These are phyloP conservation scores for Gossypium longicalyx DNA, from an alignment of 345 rosid species.

Conservation along the genomic window DNA sequence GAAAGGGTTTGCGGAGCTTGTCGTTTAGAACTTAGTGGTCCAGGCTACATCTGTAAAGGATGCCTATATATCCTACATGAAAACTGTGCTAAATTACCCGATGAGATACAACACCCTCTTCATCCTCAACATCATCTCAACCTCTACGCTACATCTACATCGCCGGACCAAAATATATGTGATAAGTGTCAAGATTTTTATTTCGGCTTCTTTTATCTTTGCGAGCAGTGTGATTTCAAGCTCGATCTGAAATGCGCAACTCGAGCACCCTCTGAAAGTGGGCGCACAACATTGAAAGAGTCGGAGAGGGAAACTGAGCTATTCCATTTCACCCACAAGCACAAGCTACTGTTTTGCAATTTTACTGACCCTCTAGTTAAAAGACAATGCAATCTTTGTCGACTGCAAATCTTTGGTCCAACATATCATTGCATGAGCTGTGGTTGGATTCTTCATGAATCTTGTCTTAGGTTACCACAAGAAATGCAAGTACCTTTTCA, in stretches of 20 bases:
- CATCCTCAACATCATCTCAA: slow-evolving; percentile 3
- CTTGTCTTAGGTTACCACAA: not conserved
- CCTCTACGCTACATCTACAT: not conserved
- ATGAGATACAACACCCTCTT: slow-evolving; percentile 7
- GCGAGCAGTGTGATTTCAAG: not conserved
- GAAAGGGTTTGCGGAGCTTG: not conserved
- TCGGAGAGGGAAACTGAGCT: not conserved
- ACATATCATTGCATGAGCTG: not conserved
- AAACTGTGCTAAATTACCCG: not conserved
- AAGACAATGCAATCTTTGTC: not conserved
- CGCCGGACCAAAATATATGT: not conserved
- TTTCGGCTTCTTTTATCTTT: not conserved
- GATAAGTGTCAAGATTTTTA: not conserved
- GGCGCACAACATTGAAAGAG: not conserved
- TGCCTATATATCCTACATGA: slow-evolving; percentile 8
- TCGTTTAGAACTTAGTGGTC: not conserved
- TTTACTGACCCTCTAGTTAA: not conserved
- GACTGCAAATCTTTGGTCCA: not conserved
- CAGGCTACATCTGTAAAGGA: not conserved
- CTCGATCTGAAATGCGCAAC: slow-evolving; percentile 1
- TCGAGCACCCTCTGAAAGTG: not conserved
- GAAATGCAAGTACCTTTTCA: not conserved
- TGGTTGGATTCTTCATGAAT: slow-evolving; percentile 1
- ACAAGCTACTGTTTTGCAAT: slow-evolving; percentile 3
- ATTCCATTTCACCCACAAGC: slow-evolving; percentile 1